A percentile compares a stretch with the other conserved stretches of the same genome.
Evolutionary conservation across 2,329 filamentous ascomycete genomes (phyloP).

Genomic region (Arachnomyces sp.): DNA sequence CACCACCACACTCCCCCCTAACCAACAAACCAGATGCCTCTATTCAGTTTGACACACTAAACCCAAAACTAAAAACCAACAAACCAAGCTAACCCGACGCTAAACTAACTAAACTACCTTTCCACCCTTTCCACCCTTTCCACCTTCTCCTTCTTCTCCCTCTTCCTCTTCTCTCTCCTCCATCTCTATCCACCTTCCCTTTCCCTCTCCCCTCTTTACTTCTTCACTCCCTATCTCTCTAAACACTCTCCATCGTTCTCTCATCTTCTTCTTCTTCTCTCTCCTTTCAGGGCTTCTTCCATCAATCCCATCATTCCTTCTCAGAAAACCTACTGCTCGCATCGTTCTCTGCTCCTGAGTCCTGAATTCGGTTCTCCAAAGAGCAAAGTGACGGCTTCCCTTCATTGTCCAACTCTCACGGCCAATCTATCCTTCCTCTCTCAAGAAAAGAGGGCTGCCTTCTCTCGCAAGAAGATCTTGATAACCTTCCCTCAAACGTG

Average conservation of each 20-base stretch:
- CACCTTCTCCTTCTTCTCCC: constrained; percentile 1
- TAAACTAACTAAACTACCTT: not conserved
- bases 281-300: not conserved
- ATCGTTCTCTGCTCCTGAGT: not conserved
- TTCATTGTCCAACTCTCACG: too few relatives aligned
- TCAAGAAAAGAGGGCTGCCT: too few relatives aligned
- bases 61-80: too few relatives aligned
- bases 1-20: too few relatives aligned
- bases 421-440: constrained; percentile 5
- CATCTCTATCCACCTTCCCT: constrained; percentile 2
- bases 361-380: not conserved
- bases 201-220: not conserved
- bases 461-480: not conserved
- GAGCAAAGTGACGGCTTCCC: too few relatives aligned
- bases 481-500: too few relatives aligned
- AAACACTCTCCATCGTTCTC: constrained; percentile 1
- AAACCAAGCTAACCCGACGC: too few relatives aligned
- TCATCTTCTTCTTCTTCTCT: not conserved
- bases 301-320: not conserved
- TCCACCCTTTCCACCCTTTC: not conserved
- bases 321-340: not conserved
- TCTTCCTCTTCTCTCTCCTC: constrained; percentile 4
- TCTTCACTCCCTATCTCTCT: not conserved
- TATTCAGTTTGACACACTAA: too few relatives aligned
- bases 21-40: too few relatives aligned